phyloP scores from a whole-genome alignment of 176 grass and related monocot genomes.

The Phoenix roebelenii region DNA sequence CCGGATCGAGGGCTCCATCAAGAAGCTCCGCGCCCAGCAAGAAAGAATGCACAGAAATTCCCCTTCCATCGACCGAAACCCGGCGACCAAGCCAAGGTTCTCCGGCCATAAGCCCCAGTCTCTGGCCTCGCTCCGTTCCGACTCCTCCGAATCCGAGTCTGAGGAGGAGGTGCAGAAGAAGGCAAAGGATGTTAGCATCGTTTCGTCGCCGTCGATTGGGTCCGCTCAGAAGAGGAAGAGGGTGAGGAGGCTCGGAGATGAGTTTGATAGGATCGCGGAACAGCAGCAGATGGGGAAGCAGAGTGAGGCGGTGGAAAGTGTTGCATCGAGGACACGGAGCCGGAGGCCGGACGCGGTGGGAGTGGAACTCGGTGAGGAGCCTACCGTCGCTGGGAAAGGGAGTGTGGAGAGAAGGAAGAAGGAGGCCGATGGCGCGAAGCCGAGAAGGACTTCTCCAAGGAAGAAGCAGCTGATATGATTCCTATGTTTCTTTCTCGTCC shows the following conservation, averaged over 20 bases:
- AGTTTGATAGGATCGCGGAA: slow-evolving; percentile 57
- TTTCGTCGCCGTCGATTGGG: background rate
- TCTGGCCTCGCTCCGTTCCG: slow-evolving; percentile 25
- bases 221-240: slow-evolving; percentile 42
- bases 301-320: too few relatives aligned
- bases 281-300: background rate
- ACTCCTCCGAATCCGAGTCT: slow-evolving; percentile 20
- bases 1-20: slow-evolving; percentile 72
- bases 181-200: slow-evolving; percentile 1
- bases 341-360: background rate
- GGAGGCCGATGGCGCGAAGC: background rate
- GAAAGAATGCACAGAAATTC: background rate
- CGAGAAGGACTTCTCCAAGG: slow-evolving; percentile 27
- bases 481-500: background rate
- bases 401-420: slow-evolving; percentile 15
- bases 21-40: slow-evolving; percentile 49
- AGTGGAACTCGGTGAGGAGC: background rate
- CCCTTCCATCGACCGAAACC: slow-evolving; percentile 13
- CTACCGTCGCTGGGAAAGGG: background rate
- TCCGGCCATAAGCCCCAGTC: background rate
- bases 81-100: slow-evolving; percentile 22
- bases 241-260: slow-evolving; percentile 40
- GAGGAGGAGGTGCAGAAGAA: slow-evolving; percentile 27
- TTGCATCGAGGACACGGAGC: too few relatives aligned
- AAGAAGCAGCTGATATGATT: slow-evolving; percentile 21